Percentiles rank a stretch among this genome's conserved stretches.
These are phyloP conservation scores for Pleomassaria siparia DNA, from an alignment of 2,329 filamentous ascomycete species.

Conservation along the genomic window DNA sequence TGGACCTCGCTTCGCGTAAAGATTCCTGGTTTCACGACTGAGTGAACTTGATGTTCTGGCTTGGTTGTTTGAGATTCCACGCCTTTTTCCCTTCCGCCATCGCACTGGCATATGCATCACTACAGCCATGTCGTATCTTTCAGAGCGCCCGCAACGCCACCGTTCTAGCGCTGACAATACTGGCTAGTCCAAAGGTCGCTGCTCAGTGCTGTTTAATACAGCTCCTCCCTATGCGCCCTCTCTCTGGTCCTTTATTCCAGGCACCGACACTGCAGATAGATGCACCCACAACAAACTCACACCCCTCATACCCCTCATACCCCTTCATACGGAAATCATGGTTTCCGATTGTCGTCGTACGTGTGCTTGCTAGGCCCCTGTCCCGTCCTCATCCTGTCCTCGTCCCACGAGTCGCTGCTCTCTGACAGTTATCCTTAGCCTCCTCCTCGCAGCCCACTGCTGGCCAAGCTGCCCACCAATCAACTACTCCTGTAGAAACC, in stretches of 20 bases:
- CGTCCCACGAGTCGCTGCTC: slow-evolving; percentile 15
- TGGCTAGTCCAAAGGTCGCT: slow-evolving; percentile 13
- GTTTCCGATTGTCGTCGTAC: slow-evolving; percentile 34
- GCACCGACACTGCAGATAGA: slow-evolving; percentile 23
- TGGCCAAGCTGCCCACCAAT: slow-evolving; percentile 33
- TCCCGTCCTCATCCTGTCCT: too few relatives aligned
- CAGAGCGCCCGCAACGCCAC: slow-evolving; percentile 6
- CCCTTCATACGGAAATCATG: slow-evolving; percentile 30
- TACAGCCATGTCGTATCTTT: slow-evolving; percentile 6
- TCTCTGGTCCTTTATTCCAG: slow-evolving; percentile 23
- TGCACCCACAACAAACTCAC: slow-evolving; percentile 18
- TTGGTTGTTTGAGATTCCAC: slow-evolving; percentile 35
- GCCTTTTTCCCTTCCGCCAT: slow-evolving; percentile 13
- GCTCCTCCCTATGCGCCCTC: slow-evolving; percentile 24
- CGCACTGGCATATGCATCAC: slow-evolving; percentile 13
- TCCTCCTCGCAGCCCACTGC: slow-evolving; percentile 24
- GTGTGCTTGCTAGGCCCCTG: slow-evolving; percentile 28
- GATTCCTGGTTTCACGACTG: slow-evolving; percentile 7
- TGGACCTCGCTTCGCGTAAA: slow-evolving; percentile 1
- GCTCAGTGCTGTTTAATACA: slow-evolving; percentile 36
- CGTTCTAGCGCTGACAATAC: slow-evolving; percentile 14
- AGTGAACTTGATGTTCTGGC: slow-evolving; percentile 11
- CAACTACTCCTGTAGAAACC: slow-evolving; percentile 26
- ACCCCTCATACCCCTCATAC: slow-evolving; percentile 19
- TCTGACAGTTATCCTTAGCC: slow-evolving; percentile 33